A percentile compares a stretch with the other conserved stretches of the same genome.
phyloP scores from a whole-genome alignment of 768 basidiomycete species.

The Amanita muscaria region DNA sequence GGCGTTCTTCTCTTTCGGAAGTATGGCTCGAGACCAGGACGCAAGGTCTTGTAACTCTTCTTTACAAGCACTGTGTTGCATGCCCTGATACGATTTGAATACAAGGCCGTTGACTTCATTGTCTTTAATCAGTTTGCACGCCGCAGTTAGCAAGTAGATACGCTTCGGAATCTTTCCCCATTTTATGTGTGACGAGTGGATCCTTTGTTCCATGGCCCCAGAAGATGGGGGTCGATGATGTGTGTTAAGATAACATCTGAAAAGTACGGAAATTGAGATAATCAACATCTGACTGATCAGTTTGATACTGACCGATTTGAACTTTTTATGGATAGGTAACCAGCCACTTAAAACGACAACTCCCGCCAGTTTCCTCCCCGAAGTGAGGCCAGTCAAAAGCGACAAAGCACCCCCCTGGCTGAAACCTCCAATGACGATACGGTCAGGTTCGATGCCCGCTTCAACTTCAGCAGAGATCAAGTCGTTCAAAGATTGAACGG shows the following conservation, averaged over 20 bases:
- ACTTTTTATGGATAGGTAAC: constrained; percentile 58
- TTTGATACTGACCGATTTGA: constrained; percentile 46
- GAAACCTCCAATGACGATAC: constrained; percentile 84
- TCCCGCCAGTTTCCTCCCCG: constrained; percentile 61
- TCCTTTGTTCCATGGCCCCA: constrained; percentile 81
- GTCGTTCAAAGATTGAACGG: constrained; percentile 50
- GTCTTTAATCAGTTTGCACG: constrained; percentile 40
- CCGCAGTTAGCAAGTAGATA: constrained; percentile 42
- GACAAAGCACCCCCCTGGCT: constrained; percentile 79
- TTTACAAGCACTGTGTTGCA: constrained; percentile 57
- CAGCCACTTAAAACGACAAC: constrained; percentile 73
- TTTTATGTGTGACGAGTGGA: constrained; percentile 54
- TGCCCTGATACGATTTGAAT: constrained; percentile 58
- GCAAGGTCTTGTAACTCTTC: constrained; percentile 65
- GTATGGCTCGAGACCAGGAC: constrained; percentile 55
- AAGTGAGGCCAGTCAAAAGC: constrained; percentile 62
- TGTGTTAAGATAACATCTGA: constrained; percentile 55
- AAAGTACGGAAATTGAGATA: background rate
- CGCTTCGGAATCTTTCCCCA: constrained; percentile 49
- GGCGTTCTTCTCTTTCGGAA: too few relatives aligned
- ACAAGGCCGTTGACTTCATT: constrained; percentile 40
- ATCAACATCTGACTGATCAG: background rate
- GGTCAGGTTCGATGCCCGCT: constrained; percentile 53
- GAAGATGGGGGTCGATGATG: constrained; percentile 64
- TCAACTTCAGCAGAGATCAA: constrained; percentile 72